Base-by-base conservation (phyloP, 371 early-diverging fungal species). In the Mucor piriformis region DNA sequence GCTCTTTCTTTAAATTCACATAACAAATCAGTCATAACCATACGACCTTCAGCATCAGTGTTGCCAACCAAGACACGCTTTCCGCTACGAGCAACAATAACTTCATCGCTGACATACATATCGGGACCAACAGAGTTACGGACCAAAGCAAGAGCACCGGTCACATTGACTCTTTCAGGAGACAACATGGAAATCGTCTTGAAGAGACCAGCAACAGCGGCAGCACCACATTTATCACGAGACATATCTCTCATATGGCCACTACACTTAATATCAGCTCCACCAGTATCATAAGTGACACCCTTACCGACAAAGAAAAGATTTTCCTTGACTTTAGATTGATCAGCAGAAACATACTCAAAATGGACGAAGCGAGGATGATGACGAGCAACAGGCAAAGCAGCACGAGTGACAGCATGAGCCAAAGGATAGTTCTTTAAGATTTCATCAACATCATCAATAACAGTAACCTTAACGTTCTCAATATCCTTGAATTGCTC, bases 21-120 rank as follows among this genome's bases (percentile, higher is more conserved):
- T 8, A 95, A 73, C 12, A 92, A 85, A 72, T 95, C 93, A 0
- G 89, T 83, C 92, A 95, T 92, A 32, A 92, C 92, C 87, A 94
- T 89, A 33, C 95, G 88, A 27, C 95, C 95, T 74, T 95, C 95
- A 23, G 95, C 95, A 69, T 94, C 95, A 1, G 95, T 95, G 77
- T 93, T 92, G 35, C 87, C 90, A 43, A 93, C 86, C 40, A 91
- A 67, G 3, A 93, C 92, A 38, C 93, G 86, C n/a, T 81, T 85
- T 6, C 95, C 95, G 29, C 88, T 89, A 18, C 95, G 85, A 20
- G 91, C 86, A 50, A 81, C 74, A 29, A 95, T 77, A 16, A 94
- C 74, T 64, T 95, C 95, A 67, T 95, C 95, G 52, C 84, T 81
- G 23, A 93, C 89, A 71, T 91, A 90, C 40, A 87, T 73, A 60